Conservation (phyloP, 305 asterid species). For the Rubia tinctorum region DNA sequence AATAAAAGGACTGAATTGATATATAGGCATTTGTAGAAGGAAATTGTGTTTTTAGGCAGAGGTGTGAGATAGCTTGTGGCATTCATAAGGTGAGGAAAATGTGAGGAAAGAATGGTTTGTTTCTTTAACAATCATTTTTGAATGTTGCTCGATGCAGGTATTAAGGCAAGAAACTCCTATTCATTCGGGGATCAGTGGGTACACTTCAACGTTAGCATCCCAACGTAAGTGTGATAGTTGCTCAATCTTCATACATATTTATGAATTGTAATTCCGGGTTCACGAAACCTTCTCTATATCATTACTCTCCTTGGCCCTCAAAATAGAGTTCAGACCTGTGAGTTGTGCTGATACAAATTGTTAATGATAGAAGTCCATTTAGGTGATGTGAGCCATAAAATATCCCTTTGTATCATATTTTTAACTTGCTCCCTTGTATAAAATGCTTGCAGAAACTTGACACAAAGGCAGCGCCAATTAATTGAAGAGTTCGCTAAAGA, state of each 20-base stretch:
- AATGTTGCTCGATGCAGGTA: constrained; percentile 47
- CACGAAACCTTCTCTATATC: neutral
- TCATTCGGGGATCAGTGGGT: constrained; percentile 90
- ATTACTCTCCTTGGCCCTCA: neutral
- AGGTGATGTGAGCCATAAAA: neutral
- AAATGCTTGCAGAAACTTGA: constrained; percentile 51
- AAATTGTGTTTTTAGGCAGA: neutral
- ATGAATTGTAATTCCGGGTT: neutral
- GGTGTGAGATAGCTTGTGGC: neutral
- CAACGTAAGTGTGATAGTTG: constrained; percentile 55
- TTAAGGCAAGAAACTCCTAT: constrained; percentile 62
- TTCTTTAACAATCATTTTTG: neutral
- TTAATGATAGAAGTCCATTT: neutral
- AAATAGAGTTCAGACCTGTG: too few species aligned
- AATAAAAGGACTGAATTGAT: neutral
- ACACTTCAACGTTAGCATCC: constrained; percentile 90
- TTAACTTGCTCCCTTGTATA: neutral
- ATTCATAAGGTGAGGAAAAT: neutral
- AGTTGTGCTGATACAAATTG: neutral
- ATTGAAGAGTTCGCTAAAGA: constrained; percentile 87
- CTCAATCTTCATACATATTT: neutral
- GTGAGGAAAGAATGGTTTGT: neutral
- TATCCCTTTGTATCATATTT: neutral
- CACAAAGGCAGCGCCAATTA: constrained; percentile 75
- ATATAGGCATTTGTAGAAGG: neutral